Evolutionary conservation across 192 early-diverging fungal genomes (phyloP).

Genomic region (Dissophora ornata): DNA sequence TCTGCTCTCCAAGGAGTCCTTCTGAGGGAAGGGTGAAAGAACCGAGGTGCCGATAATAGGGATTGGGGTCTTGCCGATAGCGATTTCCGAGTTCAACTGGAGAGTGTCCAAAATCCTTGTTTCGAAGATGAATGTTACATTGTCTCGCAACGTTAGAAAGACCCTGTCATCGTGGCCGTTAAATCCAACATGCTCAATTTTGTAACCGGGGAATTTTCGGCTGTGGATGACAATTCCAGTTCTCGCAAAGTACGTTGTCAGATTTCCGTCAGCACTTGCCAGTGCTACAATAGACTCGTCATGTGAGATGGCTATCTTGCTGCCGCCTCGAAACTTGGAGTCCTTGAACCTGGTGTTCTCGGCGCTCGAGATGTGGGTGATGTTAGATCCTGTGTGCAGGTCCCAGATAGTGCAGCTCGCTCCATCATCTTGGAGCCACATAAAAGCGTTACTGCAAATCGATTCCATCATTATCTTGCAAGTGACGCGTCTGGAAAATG

Average conservation of each 20-base stretch:
- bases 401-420: slow-evolving; percentile 39
- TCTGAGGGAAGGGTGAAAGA: no score
- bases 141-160: slow-evolving; percentile 25
- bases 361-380: slow-evolving; percentile 34
- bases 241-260: slow-evolving; percentile 37
- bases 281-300: slow-evolving; percentile 45
- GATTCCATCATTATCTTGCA: slow-evolving; percentile 52
- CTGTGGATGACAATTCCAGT: slow-evolving; percentile 33
- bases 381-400: slow-evolving; percentile 37
- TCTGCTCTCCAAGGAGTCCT: no score
- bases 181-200: slow-evolving; percentile 40
- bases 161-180: slow-evolving; percentile 29
- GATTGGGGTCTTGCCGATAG: background rate
- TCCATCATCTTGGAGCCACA: slow-evolving; percentile 48
- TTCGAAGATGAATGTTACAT: slow-evolving; percentile 4
- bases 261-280: slow-evolving; percentile 35
- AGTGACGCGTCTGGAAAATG: slow-evolving; percentile 39
- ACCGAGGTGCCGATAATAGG: background rate
- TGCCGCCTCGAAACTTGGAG: slow-evolving; percentile 25
- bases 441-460: slow-evolving; percentile 36
- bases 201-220: slow-evolving; percentile 36
- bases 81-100: slow-evolving; percentile 27
- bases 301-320: slow-evolving; percentile 46
- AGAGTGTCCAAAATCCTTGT: slow-evolving; percentile 33
- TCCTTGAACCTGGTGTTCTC: slow-evolving; percentile 28